Conservation (phyloP, 768 basidiomycete genomes). For the Suillus hirtellus region DNA sequence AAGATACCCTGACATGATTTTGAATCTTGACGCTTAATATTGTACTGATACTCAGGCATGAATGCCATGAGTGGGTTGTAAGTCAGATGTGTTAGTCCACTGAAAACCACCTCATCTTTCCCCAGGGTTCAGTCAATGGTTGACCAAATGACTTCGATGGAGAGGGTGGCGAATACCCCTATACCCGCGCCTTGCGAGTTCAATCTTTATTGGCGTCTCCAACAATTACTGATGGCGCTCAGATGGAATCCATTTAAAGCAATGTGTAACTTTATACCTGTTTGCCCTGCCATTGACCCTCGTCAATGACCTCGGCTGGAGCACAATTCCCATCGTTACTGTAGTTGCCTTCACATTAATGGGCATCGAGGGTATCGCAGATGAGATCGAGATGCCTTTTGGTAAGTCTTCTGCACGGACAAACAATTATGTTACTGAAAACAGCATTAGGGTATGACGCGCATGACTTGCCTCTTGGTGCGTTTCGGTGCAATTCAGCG, state of each 20-base stretch:
- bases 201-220: conserved; percentile 3
- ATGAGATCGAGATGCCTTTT: conserved; percentile 95
- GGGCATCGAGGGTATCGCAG: conserved; percentile 95
- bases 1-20: conserved; percentile 17
- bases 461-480: conserved; percentile 77
- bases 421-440: conserved; percentile 11
- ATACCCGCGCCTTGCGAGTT: conserved; percentile 73
- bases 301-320: conserved; percentile 80
- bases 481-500: background rate
- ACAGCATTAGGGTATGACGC: conserved; percentile 52
- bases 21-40: conserved; percentile 9
- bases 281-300: conserved; percentile 89
- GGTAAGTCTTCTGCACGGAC: conserved; percentile 44
- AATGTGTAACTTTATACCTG: conserved; percentile 92
- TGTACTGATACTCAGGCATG: conserved; percentile 46
- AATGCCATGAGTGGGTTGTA: conserved; percentile 77
- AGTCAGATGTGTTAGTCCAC: conserved; percentile 20
- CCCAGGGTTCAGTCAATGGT: conserved; percentile 76
- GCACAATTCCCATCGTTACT: conserved; percentile 81
- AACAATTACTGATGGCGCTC: conserved; percentile 18
- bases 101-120: conserved; percentile 6
- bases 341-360: conserved; percentile 89
- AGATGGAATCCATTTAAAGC: conserved; percentile 92
- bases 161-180: conserved; percentile 87
- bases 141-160: conserved; percentile 83